phyloP scores from a whole-genome alignment of 805 yeast species.

The Yarrowia sp. region DNA sequence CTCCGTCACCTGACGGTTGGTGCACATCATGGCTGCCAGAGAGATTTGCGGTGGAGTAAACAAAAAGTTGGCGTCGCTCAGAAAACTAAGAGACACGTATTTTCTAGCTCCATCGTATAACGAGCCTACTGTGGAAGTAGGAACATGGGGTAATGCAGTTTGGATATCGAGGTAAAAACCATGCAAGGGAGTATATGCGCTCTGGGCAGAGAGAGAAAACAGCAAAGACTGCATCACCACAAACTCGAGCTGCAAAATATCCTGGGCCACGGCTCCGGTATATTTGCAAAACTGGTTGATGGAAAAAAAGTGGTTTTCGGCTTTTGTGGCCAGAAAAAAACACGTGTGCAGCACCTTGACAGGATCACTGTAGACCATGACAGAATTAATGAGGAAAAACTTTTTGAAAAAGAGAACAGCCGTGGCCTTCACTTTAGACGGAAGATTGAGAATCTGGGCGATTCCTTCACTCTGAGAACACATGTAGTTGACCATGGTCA shows the following conservation, averaged over 20 bases:
- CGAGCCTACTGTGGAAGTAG: slow-evolving; percentile 54
- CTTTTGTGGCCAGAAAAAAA: slow-evolving; percentile 85
- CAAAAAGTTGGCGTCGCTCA: slow-evolving; percentile 71
- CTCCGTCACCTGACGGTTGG: slow-evolving; percentile 60
- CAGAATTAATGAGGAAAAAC: slow-evolving; percentile 76
- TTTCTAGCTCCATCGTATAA: slow-evolving; percentile 68
- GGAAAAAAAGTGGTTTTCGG: slow-evolving; percentile 86
- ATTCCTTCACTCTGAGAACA: slow-evolving; percentile 67
- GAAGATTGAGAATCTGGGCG: slow-evolving; percentile 71
- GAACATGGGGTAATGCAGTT: slow-evolving; percentile 43
- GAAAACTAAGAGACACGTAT: slow-evolving; percentile 61
- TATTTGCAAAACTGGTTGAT: slow-evolving; percentile 70
- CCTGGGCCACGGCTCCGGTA: slow-evolving; percentile 50
- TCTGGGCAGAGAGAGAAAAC: slow-evolving; percentile 82
- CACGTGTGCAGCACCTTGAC: slow-evolving; percentile 74
- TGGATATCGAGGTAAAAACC: slow-evolving; percentile 94
- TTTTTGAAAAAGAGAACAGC: slow-evolving; percentile 77
- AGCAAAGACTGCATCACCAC: slow-evolving; percentile 65
- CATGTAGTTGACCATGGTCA: slow-evolving; percentile 62
- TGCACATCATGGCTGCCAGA: slow-evolving; percentile 71
- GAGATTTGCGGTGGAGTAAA: slow-evolving; percentile 97
- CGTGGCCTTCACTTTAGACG: slow-evolving; percentile 83
- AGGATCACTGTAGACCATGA: slow-evolving; percentile 78
- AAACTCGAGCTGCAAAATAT: slow-evolving; percentile 76
- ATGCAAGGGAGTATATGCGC: slow-evolving; percentile 83